phyloP scores from a whole-genome alignment of 2,329 filamentous ascomycete species.

The Hirsutella rhossiliensis region DNA sequence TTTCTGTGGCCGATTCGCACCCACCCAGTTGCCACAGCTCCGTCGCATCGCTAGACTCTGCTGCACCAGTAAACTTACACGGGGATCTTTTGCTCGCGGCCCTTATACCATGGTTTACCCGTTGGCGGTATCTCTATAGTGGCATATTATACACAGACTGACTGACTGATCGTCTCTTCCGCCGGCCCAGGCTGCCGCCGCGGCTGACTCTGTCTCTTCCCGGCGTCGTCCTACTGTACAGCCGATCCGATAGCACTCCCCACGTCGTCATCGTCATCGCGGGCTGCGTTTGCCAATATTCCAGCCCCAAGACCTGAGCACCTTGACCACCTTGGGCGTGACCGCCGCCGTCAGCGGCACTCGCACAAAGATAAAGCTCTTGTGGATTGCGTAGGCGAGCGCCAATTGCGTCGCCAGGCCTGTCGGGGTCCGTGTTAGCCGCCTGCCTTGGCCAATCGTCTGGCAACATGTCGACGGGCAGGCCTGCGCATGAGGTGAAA shows the following conservation, averaged over 20 bases:
- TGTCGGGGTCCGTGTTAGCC: conserved; percentile 19
- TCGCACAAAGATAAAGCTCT: conserved; percentile 93
- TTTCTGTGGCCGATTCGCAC: too few species aligned
- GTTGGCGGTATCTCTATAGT: too few species aligned
- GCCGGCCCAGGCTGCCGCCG: background rate
- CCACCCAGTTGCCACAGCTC: too few species aligned
- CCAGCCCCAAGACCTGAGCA: conserved; percentile 80
- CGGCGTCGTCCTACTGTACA: background rate
- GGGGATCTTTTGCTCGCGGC: too few species aligned
- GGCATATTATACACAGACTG: too few species aligned
- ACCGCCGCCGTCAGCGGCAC: conserved; percentile 85
- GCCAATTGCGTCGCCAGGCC: conserved; percentile 71
- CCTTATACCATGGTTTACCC: too few species aligned
- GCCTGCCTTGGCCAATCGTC: too few species aligned
- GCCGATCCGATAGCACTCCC: background rate
- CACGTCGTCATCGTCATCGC: conserved; percentile 1
- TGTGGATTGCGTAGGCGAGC: conserved; percentile 93
- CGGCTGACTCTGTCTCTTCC: background rate
- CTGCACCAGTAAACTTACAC: too few species aligned
- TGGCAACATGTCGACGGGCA: background rate
- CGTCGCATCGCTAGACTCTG: too few species aligned
- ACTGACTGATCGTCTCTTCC: background rate
- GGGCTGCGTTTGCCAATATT: conserved; percentile 67
- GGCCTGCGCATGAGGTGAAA: background rate
- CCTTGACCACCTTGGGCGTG: conserved; percentile 88